Evolutionary conservation across 2,329 filamentous ascomycete genomes (phyloP).

Genomic region (Malbranchea cinnamomea): DNA sequence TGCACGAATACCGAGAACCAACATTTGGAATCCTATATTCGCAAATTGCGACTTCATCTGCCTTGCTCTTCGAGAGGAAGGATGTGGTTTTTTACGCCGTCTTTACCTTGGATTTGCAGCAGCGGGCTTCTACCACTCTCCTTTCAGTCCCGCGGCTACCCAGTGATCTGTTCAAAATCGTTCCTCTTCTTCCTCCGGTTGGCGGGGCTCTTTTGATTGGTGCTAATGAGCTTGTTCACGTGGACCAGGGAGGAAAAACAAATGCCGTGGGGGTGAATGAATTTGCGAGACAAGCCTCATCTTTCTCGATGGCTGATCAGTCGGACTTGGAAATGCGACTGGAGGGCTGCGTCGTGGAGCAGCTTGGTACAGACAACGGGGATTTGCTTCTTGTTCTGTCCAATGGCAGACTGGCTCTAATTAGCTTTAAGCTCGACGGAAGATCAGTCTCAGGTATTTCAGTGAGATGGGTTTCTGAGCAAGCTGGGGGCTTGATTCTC

Average conservation of each 20-base stretch:
- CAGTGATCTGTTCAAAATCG: slow-evolving; percentile 68
- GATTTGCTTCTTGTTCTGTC: slow-evolving; percentile 73
- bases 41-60: slow-evolving; percentile 54
- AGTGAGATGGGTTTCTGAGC: slow-evolving; percentile 48
- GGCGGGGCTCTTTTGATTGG: slow-evolving; percentile 81
- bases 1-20: slow-evolving; percentile 93
- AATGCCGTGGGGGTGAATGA: slow-evolving; percentile 88
- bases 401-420: slow-evolving; percentile 56
- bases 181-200: slow-evolving; percentile 71
- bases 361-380: slow-evolving; percentile 59
- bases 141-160: slow-evolving; percentile 74
- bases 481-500: slow-evolving; percentile 49
- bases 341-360: slow-evolving; percentile 66
- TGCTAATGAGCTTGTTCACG: slow-evolving; percentile 79
- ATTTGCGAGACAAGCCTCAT: slow-evolving; percentile 68
- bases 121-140: slow-evolving; percentile 83
- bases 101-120: slow-evolving; percentile 85
- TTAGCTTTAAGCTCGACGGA: slow-evolving; percentile 78
- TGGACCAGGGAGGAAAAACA: slow-evolving; percentile 88
- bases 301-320: slow-evolving; percentile 76
- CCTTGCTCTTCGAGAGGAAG: slow-evolving; percentile 58
- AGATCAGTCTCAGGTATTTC: slow-evolving; percentile 76
- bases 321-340: slow-evolving; percentile 64
- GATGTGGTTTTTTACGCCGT: slow-evolving; percentile 85
- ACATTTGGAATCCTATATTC: slow-evolving; percentile 91